Evolutionary conservation across 2,329 filamentous ascomycete genomes (phyloP).

Genomic region (Xylariaceae sp.): DNA sequence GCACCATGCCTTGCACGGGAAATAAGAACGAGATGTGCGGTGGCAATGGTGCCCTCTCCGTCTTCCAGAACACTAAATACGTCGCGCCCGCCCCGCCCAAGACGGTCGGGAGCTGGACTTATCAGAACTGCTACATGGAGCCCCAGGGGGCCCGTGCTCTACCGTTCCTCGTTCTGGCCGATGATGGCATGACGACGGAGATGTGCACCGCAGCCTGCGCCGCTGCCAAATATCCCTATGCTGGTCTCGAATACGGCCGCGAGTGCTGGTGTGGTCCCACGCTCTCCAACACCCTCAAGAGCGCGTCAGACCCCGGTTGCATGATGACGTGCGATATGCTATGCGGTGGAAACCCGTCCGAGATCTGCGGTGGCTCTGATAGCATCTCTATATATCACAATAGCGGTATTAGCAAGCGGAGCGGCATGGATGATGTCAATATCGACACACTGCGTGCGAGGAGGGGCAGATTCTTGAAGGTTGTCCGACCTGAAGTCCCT

Average conservation of each 20-base stretch:
- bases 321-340: conserved; percentile 21
- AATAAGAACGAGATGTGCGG: conserved; percentile 10
- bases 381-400: conserved; percentile 13
- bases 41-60: conserved; percentile 7
- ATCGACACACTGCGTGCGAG: conserved; percentile 9
- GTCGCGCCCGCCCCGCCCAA: conserved; percentile 3
- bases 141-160: conserved; percentile 8
- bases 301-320: conserved; percentile 16
- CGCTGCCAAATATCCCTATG: conserved; percentile 6
- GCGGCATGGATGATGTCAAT: not conserved
- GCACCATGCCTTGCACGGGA: conserved; percentile 13
- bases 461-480: conserved; percentile 15
- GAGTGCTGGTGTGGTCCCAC: conserved; percentile 13
- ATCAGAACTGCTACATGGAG: conserved; percentile 15
- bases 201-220: conserved; percentile 10
- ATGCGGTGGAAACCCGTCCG: conserved; percentile 13
- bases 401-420: conserved; percentile 4
- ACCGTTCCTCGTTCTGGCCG: conserved; percentile 4
- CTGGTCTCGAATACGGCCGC: conserved; percentile 12
- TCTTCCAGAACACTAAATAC: conserved; percentile 11
- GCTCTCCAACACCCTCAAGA: conserved; percentile 8
- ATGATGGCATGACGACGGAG: conserved; percentile 12
- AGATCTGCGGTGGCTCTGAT: conserved; percentile 17
- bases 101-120: conserved; percentile 4
- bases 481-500: no score